Percentiles rank a stretch among this genome's conserved stretches.
Conservation (phyloP, 768 basidiomycete genomes). For the Tulasnella sp. region DNA sequence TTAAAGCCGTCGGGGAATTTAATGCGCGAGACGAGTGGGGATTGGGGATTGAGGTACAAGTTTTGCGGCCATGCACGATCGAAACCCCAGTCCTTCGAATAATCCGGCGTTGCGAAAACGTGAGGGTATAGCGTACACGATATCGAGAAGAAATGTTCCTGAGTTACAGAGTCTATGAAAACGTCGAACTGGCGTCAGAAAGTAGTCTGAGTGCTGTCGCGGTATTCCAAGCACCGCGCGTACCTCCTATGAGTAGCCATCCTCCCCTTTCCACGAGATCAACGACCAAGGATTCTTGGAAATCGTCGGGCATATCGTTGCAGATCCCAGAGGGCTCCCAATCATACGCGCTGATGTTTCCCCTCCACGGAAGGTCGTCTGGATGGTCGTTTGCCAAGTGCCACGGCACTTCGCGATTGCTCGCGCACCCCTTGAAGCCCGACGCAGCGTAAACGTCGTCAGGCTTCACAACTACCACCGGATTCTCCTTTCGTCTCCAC, state of each 20-base stretch:
- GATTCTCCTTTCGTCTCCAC: constrained; percentile 5
- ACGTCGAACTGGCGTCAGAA: background rate
- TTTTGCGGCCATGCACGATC: constrained; percentile 61
- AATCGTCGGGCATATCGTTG: background rate
- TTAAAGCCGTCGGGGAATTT: constrained; percentile 47
- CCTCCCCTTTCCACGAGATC: constrained; percentile 62
- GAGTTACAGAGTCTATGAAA: constrained; percentile 53
- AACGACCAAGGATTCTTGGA: constrained; percentile 39
- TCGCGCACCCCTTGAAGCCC: constrained; percentile 18
- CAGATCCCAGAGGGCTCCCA: background rate
- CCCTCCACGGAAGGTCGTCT: background rate
- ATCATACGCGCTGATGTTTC: constrained; percentile 15
- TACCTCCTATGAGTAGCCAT: constrained; percentile 60
- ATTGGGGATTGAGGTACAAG: constrained; percentile 51
- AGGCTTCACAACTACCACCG: background rate
- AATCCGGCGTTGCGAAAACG: constrained; percentile 57
- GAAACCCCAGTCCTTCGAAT: constrained; percentile 43
- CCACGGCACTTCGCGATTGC: constrained; percentile 15
- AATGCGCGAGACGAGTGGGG: constrained; percentile 41
- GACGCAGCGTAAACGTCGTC: constrained; percentile 17
- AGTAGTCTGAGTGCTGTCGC: background rate
- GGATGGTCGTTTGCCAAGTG: constrained; percentile 16
- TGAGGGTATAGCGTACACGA: constrained; percentile 61
- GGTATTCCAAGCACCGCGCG: constrained; percentile 23
- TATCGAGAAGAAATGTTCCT: constrained; percentile 67